Base-by-base conservation (phyloP, 352 stramenopile species). In the Globisporangium nagaii region DNA sequence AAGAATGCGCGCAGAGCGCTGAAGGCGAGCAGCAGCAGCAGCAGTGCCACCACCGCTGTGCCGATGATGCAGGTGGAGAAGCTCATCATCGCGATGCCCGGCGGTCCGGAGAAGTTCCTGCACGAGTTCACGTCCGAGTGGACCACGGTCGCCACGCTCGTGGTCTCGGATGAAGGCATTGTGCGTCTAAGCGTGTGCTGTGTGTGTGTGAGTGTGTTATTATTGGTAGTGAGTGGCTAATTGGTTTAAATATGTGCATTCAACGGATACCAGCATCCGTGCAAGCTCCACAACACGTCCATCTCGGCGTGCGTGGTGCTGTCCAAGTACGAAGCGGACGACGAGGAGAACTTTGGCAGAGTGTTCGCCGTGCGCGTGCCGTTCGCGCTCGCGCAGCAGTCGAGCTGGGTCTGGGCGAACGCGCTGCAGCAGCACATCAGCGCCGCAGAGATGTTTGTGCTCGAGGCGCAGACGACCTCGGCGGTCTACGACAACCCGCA, bases 391-490 rank as follows among this genome's bases (percentile, higher is more conserved):
- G 66, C 76, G 2, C 53, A 62, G 24, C 52, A 59, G 32, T 65
- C 68, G 6, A 71, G 71, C 35, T 90, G 76, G 79, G 34, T 43
- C 34, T 90, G 79, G 79, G 57, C 72, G 40, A 51, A 73, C 27
- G 66, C 62, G 32, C 50, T 90, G 27, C 56, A 59, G 32, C 24
- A 56, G 47, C 72, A 78, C 53, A 53, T 90, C 8, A 41, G 68
- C 30, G 68, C 76, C 2, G 9, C 70, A 2, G 70, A 87, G 20
- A 66, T 74, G 2, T 51, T 90, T 62, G 81, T 76, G 49, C 60
- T 90, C 19, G 74, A 86, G 58, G 71, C 79, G 51, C 74, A 86
- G 56, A 30, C 85, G 27, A 73, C 51, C 15, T 64, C 72, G 13
- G 68, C 70, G 4, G 71, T 86, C 31, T 87, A 85, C 53, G 70